A percentile compares a stretch with the other conserved stretches of the same genome.
Evolutionary conservation across 2,329 filamentous ascomycete genomes (phyloP).

Genomic region (Eutypella sp.): DNA sequence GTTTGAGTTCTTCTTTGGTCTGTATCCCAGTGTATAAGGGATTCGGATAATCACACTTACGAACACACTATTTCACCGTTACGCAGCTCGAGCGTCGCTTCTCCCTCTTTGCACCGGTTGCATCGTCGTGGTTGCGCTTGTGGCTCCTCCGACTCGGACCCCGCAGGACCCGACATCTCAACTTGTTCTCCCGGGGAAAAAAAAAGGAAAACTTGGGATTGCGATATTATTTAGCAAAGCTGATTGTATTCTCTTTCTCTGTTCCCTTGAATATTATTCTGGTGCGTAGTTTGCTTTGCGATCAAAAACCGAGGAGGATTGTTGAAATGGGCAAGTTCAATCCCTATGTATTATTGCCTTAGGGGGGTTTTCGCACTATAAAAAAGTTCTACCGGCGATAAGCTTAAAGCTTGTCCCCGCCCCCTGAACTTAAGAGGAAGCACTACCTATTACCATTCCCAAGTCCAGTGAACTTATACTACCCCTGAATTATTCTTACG

Average conservation of each 20-base stretch:
- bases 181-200: background rate
- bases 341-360: too few relatives aligned
- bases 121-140: constrained; percentile 15
- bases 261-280: too few relatives aligned
- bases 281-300: too few relatives aligned
- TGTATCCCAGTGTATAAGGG: background rate
- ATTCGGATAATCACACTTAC: constrained; percentile 8
- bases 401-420: background rate
- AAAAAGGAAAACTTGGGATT: too few relatives aligned
- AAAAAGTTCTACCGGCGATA: background rate
- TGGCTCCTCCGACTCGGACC: constrained; percentile 8
- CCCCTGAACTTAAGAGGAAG: too few relatives aligned
- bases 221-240: too few relatives aligned
- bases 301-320: too few relatives aligned
- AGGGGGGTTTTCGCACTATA: background rate
- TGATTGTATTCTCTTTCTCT: too few relatives aligned
- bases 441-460: too few relatives aligned
- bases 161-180: constrained; percentile 13
- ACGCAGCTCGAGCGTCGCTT: constrained; percentile 25
- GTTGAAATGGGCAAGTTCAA: too few relatives aligned
- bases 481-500: too few relatives aligned
- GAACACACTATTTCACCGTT: constrained; percentile 22
- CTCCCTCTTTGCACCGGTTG: constrained; percentile 27
- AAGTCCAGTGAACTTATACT: too few relatives aligned
- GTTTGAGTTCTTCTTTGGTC: background rate